Evolutionary conservation across 129 eudicot genomes (phyloP), one percentile per base, ranked within the genome.

Genomic region (Pseudognaphalium luteoalbum): DNA sequence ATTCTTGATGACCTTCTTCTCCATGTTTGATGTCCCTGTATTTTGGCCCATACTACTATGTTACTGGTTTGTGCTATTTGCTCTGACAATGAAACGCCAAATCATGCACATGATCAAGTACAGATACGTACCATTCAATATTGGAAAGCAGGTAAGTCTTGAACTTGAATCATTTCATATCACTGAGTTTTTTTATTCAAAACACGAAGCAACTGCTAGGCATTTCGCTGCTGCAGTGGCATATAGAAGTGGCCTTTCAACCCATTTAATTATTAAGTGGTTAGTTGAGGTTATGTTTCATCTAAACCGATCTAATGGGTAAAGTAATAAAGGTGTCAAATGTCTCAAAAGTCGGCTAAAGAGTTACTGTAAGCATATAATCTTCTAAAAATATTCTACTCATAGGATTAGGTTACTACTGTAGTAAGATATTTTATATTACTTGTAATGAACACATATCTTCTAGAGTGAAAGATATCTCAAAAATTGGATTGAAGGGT

Each of bases 61-160:
- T 50, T 82, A 82, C 70, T 82, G 85, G 85, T 76, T 82, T 72
- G 85, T 82, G 69, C 78, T 82, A n/a, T 82, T 82, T 82, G 63
- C 78, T 29, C 79, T 82, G 41, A 82, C 85, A 67, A 82, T 82
- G 85, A 82, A 82, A 54, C 85, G 85, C 52, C 85, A 82, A 68
- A 82, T 82, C 70, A 82, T 82, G 85, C 85, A 82, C 82, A 82
- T 82, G 85, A 58, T 82, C 57, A 82, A 82, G 58, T 82, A 82
- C 85, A 82, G 68, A 77, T 82, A 82, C 2, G 50, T 82, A 7
- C 85, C 85, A 0, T 82, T 82, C 82, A 82, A 42, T 57, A 44
- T 82, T 50, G 85, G 85, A 71, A 82, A 82, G 70, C 92, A 84
- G 88, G 92, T 88, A 66, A 76, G 73, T 54, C 4, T 62, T 3